Conservation (phyloP, 1,139 yeast species). For the Geotrichum australiense region DNA sequence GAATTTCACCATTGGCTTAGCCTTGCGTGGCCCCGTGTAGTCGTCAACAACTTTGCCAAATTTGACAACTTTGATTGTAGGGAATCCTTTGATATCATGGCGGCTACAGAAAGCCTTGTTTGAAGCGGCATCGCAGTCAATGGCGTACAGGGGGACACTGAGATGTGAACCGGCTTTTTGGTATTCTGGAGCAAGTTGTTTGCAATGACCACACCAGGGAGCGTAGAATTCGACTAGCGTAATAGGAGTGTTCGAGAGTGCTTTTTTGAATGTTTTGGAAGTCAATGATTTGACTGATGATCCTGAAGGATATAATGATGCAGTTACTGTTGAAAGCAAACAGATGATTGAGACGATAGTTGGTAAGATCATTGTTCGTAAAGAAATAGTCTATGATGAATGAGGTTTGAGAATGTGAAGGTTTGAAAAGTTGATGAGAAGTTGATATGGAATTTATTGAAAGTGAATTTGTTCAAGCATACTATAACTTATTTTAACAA, state of each 20-base stretch:
- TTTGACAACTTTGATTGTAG: slow-evolving; percentile 67
- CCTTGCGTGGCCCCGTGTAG: slow-evolving; percentile 63
- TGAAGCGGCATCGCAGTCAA: slow-evolving; percentile 68
- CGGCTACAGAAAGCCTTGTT: slow-evolving; percentile 68
- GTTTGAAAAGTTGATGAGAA: no score
- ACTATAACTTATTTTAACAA: no score
- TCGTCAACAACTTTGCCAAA: slow-evolving; percentile 47
- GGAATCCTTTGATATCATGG: slow-evolving; percentile 66
- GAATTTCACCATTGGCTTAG: no score
- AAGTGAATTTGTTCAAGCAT: no score
- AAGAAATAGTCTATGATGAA: no score
- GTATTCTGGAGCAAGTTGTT: slow-evolving; percentile 58
- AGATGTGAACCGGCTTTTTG: slow-evolving; percentile 57
- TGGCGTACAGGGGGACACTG: slow-evolving; percentile 69
- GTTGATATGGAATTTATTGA: no score
- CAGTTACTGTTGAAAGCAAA: no score
- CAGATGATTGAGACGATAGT: no score
- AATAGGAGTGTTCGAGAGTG: slow-evolving; percentile 35
- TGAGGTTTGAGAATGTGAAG: no score
- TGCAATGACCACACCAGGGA: slow-evolving; percentile 94
- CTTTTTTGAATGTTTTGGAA: slow-evolving; percentile 46
- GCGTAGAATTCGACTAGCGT: slow-evolving; percentile 89
- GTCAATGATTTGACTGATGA: slow-evolving; percentile 50
- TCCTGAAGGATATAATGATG: no score
- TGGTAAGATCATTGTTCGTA: no score